Evolutionary conservation across 345 rosid genomes (phyloP), one percentile per base, ranked within the genome.

Genomic region (Eucalyptus sp.): DNA sequence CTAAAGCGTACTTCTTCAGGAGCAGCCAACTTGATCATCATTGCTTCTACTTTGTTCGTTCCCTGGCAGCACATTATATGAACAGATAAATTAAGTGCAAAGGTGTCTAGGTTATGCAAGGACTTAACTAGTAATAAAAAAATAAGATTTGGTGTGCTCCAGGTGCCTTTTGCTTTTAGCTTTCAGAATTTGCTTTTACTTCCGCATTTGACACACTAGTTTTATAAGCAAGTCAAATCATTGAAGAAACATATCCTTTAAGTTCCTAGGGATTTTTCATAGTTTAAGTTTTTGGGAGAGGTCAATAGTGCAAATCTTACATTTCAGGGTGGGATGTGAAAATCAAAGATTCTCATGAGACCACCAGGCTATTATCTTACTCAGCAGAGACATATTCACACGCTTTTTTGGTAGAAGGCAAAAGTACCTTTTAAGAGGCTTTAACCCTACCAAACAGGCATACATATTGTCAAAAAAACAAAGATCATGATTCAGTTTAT

Each of bases 121-220:
- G 64, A 10, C 64, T 58, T 24, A 58, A 58, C 13, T 58, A 58
- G 29, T 58, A 58, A 11, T 5, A 25, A 7, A 50, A 0, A 50
- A 25, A 25, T 54, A 24, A 58, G 15, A 58, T 0, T 58, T 58
- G 27, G 11, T 18, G 27, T 22, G 27, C 60, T 54, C 7, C 0
- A 0, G 5, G 11, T 0, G 27, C 5, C 27, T 0, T 54, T 20
- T 54, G 27, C 17, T 20, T 3, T 20, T 3, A 54, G 27, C 60
- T 18, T 54, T 54, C 5, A 54, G 11, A 54, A 54, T 54, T 8
- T 54, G 27, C 27, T 54, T 7, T 16, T 51, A 17, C 2, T 51
- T 17, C 2, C 4, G 1, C 54, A 51, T 54, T 54, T 20, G 60
- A 54, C 10, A 54, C 25, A 0, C 0, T 18, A 54, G 11, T 54